Conservation (phyloP, 345 rosid genomes). For the Bruguiera sexangula region DNA sequence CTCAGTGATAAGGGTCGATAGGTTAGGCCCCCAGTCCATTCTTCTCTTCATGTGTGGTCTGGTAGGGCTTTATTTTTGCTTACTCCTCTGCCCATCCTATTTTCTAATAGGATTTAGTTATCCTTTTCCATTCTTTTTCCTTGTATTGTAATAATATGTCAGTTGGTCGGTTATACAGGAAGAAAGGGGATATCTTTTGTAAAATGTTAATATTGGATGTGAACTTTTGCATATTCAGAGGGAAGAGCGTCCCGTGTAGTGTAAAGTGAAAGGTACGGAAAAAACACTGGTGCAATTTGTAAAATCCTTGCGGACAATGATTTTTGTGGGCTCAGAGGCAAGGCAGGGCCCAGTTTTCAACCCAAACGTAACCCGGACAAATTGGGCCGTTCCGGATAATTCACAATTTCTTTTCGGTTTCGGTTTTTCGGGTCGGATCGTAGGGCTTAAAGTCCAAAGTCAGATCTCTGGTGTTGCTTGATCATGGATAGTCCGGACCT, state of each 20-base stretch:
- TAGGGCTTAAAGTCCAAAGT: too few species aligned
- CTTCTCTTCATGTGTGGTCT: not conserved
- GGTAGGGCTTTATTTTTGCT: not conserved
- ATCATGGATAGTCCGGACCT: too few species aligned
- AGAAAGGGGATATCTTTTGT: not conserved
- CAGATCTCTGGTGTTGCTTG: too few species aligned
- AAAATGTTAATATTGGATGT: not conserved
- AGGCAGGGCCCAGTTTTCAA: too few species aligned
- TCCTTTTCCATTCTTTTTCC: not conserved
- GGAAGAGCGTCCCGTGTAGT: not conserved
- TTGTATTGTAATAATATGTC: not conserved
- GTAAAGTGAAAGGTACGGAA: too few species aligned
- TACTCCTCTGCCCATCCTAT: not conserved
- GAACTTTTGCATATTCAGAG: not conserved
- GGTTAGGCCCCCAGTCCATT: slow-evolving; percentile 3
- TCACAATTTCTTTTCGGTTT: too few species aligned
- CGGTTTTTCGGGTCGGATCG: too few species aligned
- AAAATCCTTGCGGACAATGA: too few species aligned
- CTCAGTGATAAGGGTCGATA: slow-evolving; percentile 2
- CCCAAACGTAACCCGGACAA: too few species aligned
- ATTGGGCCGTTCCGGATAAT: too few species aligned
- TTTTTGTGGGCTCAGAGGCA: too few species aligned
- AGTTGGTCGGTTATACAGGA: not conserved
- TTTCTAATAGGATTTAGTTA: not conserved
- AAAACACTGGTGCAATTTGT: too few species aligned